Evolutionary conservation across 352 stramenopile species (phyloP).

Genomic region (Globisporangium nunn): DNA sequence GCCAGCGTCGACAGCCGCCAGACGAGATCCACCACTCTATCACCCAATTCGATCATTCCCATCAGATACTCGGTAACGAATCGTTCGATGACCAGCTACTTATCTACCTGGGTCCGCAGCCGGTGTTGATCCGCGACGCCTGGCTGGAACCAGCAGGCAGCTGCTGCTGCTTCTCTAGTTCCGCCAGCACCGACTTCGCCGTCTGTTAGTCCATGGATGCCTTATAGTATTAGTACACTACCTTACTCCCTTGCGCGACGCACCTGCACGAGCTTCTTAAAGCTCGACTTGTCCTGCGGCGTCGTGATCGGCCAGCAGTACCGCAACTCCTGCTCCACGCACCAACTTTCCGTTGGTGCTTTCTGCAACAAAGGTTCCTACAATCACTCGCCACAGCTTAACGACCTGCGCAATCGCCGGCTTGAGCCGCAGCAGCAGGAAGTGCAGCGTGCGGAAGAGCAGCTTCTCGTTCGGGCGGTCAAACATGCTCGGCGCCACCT

Average conservation of each 20-base stretch:
- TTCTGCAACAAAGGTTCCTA: background rate
- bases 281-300: slow-evolving; percentile 51
- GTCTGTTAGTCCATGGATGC: too few species aligned
- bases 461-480: slow-evolving; percentile 53
- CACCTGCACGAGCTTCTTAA: slow-evolving; percentile 56
- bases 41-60: background rate
- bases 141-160: slow-evolving; percentile 46
- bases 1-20: slow-evolving; percentile 42
- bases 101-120: slow-evolving; percentile 36
- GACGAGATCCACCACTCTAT: slow-evolving; percentile 44
- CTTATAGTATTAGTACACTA: too few species aligned
- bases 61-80: background rate
- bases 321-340: slow-evolving; percentile 26
- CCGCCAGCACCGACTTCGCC: slow-evolving; percentile 24
- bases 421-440: slow-evolving; percentile 31
- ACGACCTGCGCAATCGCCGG: slow-evolving; percentile 14
- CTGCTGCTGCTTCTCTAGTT: slow-evolving; percentile 36
- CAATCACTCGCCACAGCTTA: background rate
- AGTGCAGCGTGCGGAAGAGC: slow-evolving; percentile 35
- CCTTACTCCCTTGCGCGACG: too few species aligned
- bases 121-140: slow-evolving; percentile 40
- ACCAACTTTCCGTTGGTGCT: background rate
- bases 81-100: background rate
- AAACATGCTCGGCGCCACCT: slow-evolving; percentile 27
- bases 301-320: slow-evolving; percentile 52